Conservation (phyloP, 306 rosid species). For the Pyrus pyrifolia region DNA sequence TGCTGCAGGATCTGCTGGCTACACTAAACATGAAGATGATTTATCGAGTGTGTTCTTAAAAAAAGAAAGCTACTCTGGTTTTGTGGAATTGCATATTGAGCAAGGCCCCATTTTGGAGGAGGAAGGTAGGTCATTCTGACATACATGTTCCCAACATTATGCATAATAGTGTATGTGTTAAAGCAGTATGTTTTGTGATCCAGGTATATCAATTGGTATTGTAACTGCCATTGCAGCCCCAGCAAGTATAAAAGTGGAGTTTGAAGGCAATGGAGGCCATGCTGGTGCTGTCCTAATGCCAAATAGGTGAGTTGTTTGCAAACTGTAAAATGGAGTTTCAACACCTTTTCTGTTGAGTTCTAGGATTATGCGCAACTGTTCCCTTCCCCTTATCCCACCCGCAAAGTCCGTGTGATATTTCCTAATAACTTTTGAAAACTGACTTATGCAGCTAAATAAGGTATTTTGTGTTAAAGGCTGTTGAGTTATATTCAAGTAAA, state of each 20-base stretch:
- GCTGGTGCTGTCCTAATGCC: constrained; percentile 96
- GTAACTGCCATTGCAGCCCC: constrained; percentile 97
- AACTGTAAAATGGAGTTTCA: neutral
- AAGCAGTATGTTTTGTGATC: constrained; percentile 5
- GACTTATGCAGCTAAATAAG: neutral
- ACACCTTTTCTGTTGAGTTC: neutral
- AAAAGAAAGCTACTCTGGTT: constrained; percentile 84
- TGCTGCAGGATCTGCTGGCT: constrained; percentile 81
- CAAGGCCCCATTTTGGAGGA: constrained; percentile 93
- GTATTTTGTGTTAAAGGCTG: neutral
- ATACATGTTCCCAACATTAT: neutral
- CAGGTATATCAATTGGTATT: constrained; percentile 77
- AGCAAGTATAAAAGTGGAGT: constrained; percentile 80
- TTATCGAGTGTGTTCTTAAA: constrained; percentile 57
- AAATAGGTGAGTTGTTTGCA: constrained; percentile 44
- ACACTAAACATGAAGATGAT: constrained; percentile 49
- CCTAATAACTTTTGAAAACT: neutral
- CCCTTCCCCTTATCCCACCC: neutral
- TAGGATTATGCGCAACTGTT: neutral
- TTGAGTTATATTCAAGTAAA: neutral
- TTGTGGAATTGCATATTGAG: constrained; percentile 87
- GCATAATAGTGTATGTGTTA: neutral
- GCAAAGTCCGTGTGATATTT: neutral
- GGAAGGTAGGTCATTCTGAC: constrained; percentile 46
- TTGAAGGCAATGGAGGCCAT: constrained; percentile 95